These are phyloP conservation scores for Colletotrichum aenigma DNA, from an alignment of 2,329 filamentous ascomycete species.

Conservation along the genomic window DNA sequence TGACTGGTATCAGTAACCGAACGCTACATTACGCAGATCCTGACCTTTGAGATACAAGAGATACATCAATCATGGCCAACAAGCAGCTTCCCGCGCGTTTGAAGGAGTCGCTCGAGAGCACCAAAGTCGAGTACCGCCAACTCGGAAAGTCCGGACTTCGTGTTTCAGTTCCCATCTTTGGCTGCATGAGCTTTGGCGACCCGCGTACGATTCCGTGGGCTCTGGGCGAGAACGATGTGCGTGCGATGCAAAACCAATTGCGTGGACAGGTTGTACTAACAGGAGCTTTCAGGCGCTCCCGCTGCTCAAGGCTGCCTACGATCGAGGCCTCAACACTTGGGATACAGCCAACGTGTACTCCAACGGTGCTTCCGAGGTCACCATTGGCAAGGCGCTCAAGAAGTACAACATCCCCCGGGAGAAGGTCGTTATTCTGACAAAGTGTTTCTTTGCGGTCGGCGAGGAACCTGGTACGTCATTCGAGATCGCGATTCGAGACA, in stretches of 20 bases:
- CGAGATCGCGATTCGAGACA: neutral
- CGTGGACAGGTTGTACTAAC: neutral
- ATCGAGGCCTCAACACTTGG: conserved; percentile 66
- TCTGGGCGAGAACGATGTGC: conserved; percentile 56
- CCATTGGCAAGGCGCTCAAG: conserved; percentile 64
- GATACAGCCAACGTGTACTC: conserved; percentile 61
- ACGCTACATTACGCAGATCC: neutral
- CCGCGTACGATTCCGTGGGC: conserved; percentile 57
- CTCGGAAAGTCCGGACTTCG: conserved; percentile 67
- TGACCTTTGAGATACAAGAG: neutral
- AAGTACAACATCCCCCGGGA: conserved; percentile 61
- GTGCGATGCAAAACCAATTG: neutral
- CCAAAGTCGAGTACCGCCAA: conserved; percentile 52
- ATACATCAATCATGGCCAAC: neutral
- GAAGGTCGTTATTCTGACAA: conserved; percentile 62
- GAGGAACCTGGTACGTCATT: conserved; percentile 41
- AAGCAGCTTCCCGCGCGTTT: conserved; percentile 17
- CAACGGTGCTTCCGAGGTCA: conserved; percentile 57
- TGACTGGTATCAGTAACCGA: neutral
- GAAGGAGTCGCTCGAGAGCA: conserved; percentile 30
- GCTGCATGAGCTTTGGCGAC: conserved; percentile 67
- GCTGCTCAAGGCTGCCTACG: conserved; percentile 67
- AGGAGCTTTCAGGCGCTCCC: conserved; percentile 46
- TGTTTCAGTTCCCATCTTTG: conserved; percentile 67
- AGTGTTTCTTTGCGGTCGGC: conserved; percentile 55